Evolutionary conservation across 345 rosid species (phyloP).

Genomic region (rapeseed (Brassica napus)): DNA sequence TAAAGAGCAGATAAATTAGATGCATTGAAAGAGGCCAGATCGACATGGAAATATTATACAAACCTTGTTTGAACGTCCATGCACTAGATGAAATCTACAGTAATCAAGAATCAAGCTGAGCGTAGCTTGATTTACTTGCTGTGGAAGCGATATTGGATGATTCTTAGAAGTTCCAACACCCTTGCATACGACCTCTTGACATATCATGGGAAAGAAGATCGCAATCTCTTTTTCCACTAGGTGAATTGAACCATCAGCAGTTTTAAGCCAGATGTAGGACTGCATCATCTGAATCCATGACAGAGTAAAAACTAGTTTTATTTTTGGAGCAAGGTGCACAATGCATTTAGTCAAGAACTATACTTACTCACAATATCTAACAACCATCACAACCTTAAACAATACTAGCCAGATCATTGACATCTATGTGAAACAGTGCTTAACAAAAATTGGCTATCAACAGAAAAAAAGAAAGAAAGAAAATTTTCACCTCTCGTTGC

Average conservation of each 20-base stretch:
- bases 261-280: slow-evolving; percentile 87
- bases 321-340: not conserved
- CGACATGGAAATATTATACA: not conserved
- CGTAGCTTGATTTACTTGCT: slow-evolving; percentile 74
- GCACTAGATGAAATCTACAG: slow-evolving; percentile 82
- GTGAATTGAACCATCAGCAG: slow-evolving; percentile 82
- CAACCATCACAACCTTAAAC: slow-evolving; percentile 10
- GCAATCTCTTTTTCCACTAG: slow-evolving; percentile 95
- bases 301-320: slow-evolving; percentile 17
- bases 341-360: not conserved
- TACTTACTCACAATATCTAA: not conserved
- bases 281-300: slow-evolving; percentile 52
- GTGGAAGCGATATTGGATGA: slow-evolving; percentile 78
- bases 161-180: slow-evolving; percentile 86
- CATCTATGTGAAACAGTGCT: not conserved
- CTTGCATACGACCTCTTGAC: slow-evolving; percentile 69
- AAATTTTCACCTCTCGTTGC: slow-evolving; percentile 66
- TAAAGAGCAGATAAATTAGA: slow-evolving; percentile 31
- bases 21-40: not conserved
- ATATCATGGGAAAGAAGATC: slow-evolving; percentile 90
- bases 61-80: slow-evolving; percentile 83
- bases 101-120: slow-evolving; percentile 82
- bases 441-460: not conserved
- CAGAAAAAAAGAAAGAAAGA: not conserved
- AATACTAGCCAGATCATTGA: not conserved